These are phyloP conservation scores for Paramecium sexaurelia DNA, from an alignment of 73 alveolate species.

Conservation along the genomic window DNA sequence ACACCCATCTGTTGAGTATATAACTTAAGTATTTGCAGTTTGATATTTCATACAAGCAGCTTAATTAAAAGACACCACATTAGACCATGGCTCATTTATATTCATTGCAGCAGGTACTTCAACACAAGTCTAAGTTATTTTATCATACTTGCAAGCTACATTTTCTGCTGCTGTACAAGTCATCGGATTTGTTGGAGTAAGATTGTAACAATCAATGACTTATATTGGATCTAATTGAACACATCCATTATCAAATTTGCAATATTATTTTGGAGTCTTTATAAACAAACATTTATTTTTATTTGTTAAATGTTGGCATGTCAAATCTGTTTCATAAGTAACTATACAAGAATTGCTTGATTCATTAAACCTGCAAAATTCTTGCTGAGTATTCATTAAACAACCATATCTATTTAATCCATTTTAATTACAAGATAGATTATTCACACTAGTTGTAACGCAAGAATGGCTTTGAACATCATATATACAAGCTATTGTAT, in stretches of 20 bases:
- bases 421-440: background rate
- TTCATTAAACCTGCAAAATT: background rate
- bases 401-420: background rate
- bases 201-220: background rate
- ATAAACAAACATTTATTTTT: background rate
- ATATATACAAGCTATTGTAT: background rate
- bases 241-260: conserved; percentile 12
- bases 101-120: background rate
- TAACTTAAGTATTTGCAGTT: background rate
- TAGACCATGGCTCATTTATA: background rate
- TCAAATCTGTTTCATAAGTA: background rate
- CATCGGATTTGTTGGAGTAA: conserved; percentile 6
- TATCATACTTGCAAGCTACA: background rate
- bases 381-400: background rate
- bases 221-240: background rate
- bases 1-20: background rate
- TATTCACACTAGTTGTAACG: background rate
- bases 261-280: background rate
- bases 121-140: background rate
- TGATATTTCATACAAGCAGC: conserved; percentile 8
- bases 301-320: background rate
- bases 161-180: conserved; percentile 5
- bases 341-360: background rate
- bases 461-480: background rate
- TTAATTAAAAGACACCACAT: background rate